Evolutionary conservation across 306 rosid species (phyloP).

Genomic region (Acacia crassicarpa): DNA sequence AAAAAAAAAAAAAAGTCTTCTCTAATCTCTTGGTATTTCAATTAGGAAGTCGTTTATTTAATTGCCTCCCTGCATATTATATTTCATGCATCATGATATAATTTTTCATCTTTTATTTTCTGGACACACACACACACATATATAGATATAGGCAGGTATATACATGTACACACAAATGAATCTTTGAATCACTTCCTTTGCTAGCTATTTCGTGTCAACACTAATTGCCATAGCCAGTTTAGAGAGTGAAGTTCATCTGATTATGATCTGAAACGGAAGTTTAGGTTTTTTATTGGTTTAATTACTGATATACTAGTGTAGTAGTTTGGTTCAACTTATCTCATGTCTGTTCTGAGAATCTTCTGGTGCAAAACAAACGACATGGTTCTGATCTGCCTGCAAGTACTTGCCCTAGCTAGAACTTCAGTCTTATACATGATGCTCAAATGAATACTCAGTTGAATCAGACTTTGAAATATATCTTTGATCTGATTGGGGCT

Average conservation of each 20-base stretch:
- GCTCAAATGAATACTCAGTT: neutral
- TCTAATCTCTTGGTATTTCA: neutral
- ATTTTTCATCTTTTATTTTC: neutral
- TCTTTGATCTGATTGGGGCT: neutral
- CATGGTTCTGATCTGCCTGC: neutral
- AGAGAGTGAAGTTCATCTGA: neutral
- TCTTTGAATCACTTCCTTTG: neutral
- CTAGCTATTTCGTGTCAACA: neutral
- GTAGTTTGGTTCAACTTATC: neutral
- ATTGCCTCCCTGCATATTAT: neutral
- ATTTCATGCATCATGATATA: conserved; percentile 4
- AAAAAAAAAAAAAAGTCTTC: neutral
- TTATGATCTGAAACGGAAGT: neutral
- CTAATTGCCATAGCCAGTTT: neutral
- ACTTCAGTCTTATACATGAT: neutral
- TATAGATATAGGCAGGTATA: neutral
- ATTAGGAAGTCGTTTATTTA: neutral
- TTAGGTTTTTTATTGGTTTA: neutral
- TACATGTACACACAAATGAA: neutral
- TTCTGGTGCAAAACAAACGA: neutral
- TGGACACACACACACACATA: neutral
- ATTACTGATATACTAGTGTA: too few species aligned
- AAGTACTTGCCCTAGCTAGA: neutral
- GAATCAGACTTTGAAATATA: neutral
- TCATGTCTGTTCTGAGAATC: neutral